These are phyloP conservation scores for Trametes gibbosa DNA, from an alignment of 768 basidiomycete species.

Conservation along the genomic window DNA sequence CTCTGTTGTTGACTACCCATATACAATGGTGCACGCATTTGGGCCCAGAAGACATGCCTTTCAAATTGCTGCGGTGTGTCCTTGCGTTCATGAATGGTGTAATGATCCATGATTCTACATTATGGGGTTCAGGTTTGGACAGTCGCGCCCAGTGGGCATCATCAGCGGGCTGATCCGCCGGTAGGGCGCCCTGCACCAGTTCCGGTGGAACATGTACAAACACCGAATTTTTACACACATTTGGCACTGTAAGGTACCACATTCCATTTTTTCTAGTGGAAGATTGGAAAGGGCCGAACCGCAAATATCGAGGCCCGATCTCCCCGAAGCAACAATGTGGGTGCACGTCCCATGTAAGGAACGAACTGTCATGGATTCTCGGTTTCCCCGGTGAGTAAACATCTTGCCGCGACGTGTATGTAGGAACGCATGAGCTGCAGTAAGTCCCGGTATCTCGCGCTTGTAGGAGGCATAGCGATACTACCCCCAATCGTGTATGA, in stretches of 20 bases:
- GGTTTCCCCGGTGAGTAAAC: conserved; percentile 1
- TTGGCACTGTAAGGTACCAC: no score
- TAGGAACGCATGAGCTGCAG: no score
- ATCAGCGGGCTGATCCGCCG: background rate
- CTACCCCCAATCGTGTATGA: background rate
- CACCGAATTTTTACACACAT: no score
- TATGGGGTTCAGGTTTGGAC: background rate
- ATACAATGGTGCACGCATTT: background rate
- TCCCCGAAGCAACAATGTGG: background rate
- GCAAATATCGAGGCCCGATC: background rate
- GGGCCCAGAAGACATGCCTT: background rate
- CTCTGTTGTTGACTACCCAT: background rate
- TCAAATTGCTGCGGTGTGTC: background rate
- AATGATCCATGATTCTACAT: background rate
- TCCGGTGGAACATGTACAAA: no score
- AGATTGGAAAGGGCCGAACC: background rate
- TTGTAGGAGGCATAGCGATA: background rate
- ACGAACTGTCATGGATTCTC: background rate
- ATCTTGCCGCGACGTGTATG: background rate
- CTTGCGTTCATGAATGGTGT: no score
- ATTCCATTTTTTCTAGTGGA: no score
- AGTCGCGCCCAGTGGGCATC: background rate
- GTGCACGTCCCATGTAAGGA: background rate
- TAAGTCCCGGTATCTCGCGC: background rate
- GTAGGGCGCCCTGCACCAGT: background rate